Percentiles rank a stretch among this genome's conserved stretches.
phyloP scores from a whole-genome alignment of 2,329 filamentous ascomycete genomes.

The Colletotrichum abscissum region DNA sequence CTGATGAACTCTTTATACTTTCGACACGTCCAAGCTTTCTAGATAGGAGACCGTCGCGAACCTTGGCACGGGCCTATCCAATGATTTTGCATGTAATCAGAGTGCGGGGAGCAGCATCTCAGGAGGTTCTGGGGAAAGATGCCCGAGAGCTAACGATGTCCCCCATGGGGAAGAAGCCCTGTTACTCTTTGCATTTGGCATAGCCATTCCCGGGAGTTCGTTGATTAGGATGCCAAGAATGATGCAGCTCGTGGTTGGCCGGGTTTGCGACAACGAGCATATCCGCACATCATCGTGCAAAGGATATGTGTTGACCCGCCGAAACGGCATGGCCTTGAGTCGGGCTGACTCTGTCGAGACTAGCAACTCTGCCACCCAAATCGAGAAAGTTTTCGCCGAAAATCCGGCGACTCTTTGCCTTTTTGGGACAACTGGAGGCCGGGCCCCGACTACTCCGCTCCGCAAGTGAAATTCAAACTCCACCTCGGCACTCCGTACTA shows the following conservation, averaged over 20 bases:
- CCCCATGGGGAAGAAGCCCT: slow-evolving; percentile 14
- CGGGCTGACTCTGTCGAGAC: no score
- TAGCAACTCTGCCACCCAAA: not conserved
- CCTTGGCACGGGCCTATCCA: not conserved
- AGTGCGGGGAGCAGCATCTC: not conserved
- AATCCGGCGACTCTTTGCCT: not conserved
- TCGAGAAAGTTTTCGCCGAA: not conserved
- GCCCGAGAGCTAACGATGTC: not conserved
- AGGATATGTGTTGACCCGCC: not conserved
- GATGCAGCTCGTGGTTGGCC: not conserved
- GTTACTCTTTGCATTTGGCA: not conserved
- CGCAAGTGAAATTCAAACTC: not conserved
- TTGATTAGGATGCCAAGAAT: not conserved
- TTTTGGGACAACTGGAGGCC: not conserved
- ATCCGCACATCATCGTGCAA: not conserved
- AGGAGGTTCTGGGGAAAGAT: not conserved
- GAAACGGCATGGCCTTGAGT: no score
- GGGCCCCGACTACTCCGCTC: not conserved
- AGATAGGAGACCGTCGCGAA: not conserved
- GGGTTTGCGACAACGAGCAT: not conserved
- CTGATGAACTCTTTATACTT: slow-evolving; percentile 10
- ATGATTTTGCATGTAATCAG: not conserved
- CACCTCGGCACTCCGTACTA: not conserved
- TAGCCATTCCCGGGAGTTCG: no score
- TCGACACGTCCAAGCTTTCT: not conserved